Base-by-base conservation (phyloP, 768 basidiomycete species). In the Lactarius pseudohatsudake region DNA sequence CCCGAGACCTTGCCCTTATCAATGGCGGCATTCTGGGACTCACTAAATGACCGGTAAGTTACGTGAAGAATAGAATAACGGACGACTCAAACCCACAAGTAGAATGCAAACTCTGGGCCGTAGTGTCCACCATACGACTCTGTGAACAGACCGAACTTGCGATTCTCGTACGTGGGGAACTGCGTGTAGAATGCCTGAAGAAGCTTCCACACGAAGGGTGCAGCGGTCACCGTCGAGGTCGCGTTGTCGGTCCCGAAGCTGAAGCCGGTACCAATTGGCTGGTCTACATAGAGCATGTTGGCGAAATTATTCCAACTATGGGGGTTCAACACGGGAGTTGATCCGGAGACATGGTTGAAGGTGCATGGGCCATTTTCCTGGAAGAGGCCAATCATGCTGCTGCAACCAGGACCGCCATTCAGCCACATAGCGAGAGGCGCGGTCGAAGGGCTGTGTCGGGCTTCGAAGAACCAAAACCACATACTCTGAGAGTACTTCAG, bases 1-100 rank as follows among this genome's bases (percentile, higher is more conserved):
- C 83, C 84, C 2, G 72, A 70, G 4, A 80, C 68, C 0, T 71
- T 75, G 7, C 80, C 80, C 4, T 74, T 73, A n/a, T 76, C 77
- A 58, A 85, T 84, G 13, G 82, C 82, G 38, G 79, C 74, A 64
- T 85, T 85, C 71, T 84, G 83, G 78, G 84, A 83, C 63, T 83
- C 72, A 18, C 70, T 70, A 45, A 4, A 34, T 3, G 58, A 59
- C 6, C 0, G 10, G 32, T 20, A 56, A 13, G 13, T 15, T n/a
- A 40, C 22, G 20, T 32, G 34, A 36, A 36, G 2, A 28, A 41
- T 20, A 34, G 4, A 6, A 13, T 30, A 26, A 20, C 5, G n/a
- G 56, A 57, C 2, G 18, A 13, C 32, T 10, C 0, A n/a, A 30
- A 59, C 57, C 2, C 22, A 59, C 57, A 59, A 62, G 45, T 36